A percentile compares a stretch with the other conserved stretches of the same genome.
phyloP scores from a whole-genome alignment of 163 green algal genomes.

The Volvox carteri region DNA sequence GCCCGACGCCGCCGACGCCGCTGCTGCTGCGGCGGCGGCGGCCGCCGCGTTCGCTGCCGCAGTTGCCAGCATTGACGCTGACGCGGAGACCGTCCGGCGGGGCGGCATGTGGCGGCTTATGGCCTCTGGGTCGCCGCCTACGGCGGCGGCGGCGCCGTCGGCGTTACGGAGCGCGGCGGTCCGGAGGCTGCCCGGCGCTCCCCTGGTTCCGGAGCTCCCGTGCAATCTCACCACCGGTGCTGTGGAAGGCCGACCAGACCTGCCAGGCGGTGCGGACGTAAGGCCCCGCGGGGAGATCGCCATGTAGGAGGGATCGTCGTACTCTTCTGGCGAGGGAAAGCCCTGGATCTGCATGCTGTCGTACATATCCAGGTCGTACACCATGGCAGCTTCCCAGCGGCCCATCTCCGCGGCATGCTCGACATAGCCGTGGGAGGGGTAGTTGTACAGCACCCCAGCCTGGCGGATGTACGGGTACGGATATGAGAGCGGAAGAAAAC shows the following conservation, averaged over 20 bases:
- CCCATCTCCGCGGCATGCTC: slow-evolving; percentile 14
- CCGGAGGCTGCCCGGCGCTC: no score
- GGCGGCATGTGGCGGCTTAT: neutral
- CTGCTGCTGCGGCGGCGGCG: neutral
- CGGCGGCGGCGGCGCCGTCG: no score
- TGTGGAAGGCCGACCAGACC: no score
- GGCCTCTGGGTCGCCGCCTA: neutral
- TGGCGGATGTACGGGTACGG: neutral
- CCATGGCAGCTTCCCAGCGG: slow-evolving; percentile 41
- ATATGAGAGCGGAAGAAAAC: no score
- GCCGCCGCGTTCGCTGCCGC: neutral
- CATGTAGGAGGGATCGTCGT: slow-evolving; percentile 26
- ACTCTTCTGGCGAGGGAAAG: slow-evolving; percentile 10
- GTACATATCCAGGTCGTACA: slow-evolving; percentile 53
- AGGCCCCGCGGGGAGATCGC: neutral
- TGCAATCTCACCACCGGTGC: no score
- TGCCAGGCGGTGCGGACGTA: neutral
- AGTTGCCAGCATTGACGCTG: neutral
- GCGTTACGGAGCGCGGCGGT: neutral
- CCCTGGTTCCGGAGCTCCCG: no score
- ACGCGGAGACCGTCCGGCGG: neutral
- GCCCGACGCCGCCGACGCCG: no score
- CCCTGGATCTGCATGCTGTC: slow-evolving; percentile 37
- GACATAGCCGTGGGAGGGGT: slow-evolving; percentile 45
- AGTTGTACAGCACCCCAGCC: slow-evolving; percentile 19